Conservation (phyloP, 306 rosid species). For the Inga oerstediana region DNA sequence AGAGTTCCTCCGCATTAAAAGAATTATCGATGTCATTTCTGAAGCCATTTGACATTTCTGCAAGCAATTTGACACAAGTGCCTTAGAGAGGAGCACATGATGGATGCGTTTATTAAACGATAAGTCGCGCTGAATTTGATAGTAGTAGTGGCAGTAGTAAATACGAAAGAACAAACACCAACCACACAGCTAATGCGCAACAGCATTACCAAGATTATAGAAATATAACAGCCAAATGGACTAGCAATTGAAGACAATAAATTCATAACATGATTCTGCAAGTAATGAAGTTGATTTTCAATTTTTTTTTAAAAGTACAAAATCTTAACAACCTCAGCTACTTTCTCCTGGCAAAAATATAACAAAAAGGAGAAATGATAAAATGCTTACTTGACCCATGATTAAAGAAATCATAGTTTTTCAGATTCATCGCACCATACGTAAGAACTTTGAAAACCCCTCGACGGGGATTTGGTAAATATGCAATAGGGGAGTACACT, state of each 20-base stretch:
- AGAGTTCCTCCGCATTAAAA: conserved; percentile 54
- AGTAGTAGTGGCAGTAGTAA: background rate
- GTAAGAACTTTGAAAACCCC: background rate
- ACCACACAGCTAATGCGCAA: background rate
- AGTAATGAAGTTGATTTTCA: conserved; percentile 17
- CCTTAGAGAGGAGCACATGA: conserved; percentile 21
- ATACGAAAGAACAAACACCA: conserved; percentile 10
- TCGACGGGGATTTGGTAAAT: background rate
- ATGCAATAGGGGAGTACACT: background rate
- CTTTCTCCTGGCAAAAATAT: background rate
- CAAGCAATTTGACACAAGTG: conserved; percentile 24
- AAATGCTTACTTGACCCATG: background rate
- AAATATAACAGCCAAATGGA: background rate
- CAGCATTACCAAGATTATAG: background rate
- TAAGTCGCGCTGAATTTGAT: background rate
- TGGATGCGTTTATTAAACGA: background rate
- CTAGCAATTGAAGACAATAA: background rate
- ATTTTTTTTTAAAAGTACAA: background rate
- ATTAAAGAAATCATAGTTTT: background rate
- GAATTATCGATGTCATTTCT: conserved; percentile 37
- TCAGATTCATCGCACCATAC: background rate
- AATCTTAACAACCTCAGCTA: background rate
- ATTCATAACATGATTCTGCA: background rate
- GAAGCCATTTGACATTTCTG: conserved; percentile 54
- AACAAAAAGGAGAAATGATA: background rate